phyloP scores from a whole-genome alignment of 164 flowering plant species.

The grape (Vitis vinifera) region ASM3070453v1 NC_081809.1:26677001-26677500 shows the following conservation, averaged over 20 bases:
- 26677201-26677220: slow-evolving; percentile 48
- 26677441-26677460: slow-evolving; percentile 78
- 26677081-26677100: neutral
- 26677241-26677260: slow-evolving; percentile 67
- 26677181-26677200: slow-evolving; percentile 66
- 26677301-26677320: slow-evolving; percentile 78
- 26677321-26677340: slow-evolving; percentile 88
- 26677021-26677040: too few species aligned
- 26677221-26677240: slow-evolving; percentile 44
- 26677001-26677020: too few species aligned
- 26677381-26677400: slow-evolving; percentile 72
- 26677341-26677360: slow-evolving; percentile 69
- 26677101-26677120: neutral
- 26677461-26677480: slow-evolving; percentile 87
- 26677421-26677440: slow-evolving; percentile 84
- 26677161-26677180: slow-evolving; percentile 42
- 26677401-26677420: slow-evolving; percentile 78
- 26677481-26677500: slow-evolving; percentile 87
- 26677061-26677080: too few species aligned
- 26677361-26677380: slow-evolving; percentile 63
- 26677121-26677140: neutral
- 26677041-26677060: too few species aligned
- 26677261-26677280: slow-evolving; percentile 70
- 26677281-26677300: slow-evolving; percentile 79
- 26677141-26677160: neutral